These are phyloP conservation scores for Sextonia rubra DNA, from an alignment of 164 flowering plant genomes.

Conservation along the genomic window DNA sequence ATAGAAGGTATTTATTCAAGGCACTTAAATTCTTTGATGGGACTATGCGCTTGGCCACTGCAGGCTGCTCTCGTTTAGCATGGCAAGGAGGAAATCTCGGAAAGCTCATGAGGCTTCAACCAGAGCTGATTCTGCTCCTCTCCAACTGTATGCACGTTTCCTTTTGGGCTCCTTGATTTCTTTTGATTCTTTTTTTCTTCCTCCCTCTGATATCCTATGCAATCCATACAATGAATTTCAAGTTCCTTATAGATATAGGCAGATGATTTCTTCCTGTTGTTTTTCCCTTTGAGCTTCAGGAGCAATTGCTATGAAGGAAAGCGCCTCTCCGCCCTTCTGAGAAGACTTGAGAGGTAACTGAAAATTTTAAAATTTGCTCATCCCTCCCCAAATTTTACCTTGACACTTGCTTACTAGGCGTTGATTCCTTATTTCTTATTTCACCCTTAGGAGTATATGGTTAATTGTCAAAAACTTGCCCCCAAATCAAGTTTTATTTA, in stretches of 20 bases:
- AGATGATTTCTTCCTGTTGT: not conserved
- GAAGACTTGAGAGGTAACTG: slow-evolving; percentile 42
- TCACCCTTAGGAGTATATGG: too few species aligned
- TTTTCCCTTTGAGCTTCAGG: not conserved
- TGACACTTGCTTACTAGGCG: not conserved
- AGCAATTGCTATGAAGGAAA: slow-evolving; percentile 58
- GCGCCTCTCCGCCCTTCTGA: slow-evolving; percentile 37
- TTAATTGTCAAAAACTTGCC: too few species aligned
- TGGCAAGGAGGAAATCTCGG: slow-evolving; percentile 20
- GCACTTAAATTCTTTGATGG: too few species aligned
- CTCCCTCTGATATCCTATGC: not conserved
- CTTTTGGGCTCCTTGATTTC: not conserved
- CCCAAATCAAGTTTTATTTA: too few species aligned
- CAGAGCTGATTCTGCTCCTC: slow-evolving; percentile 7
- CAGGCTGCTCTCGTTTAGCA: slow-evolving; percentile 3
- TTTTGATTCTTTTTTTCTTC: not conserved
- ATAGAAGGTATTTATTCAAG: too few species aligned
- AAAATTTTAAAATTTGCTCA: not conserved
- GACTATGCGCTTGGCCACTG: not conserved
- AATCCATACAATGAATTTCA: not conserved
- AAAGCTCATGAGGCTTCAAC: slow-evolving; percentile 11
- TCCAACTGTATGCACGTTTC: slow-evolving; percentile 14
- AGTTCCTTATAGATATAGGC: too few species aligned
- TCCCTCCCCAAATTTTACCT: not conserved
- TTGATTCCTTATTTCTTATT: not conserved